Percentiles rank a stretch among this genome's conserved stretches.
These are phyloP conservation scores for Truncatella angustata DNA, from an alignment of 2,329 filamentous ascomycete species.

Conservation along the genomic window DNA sequence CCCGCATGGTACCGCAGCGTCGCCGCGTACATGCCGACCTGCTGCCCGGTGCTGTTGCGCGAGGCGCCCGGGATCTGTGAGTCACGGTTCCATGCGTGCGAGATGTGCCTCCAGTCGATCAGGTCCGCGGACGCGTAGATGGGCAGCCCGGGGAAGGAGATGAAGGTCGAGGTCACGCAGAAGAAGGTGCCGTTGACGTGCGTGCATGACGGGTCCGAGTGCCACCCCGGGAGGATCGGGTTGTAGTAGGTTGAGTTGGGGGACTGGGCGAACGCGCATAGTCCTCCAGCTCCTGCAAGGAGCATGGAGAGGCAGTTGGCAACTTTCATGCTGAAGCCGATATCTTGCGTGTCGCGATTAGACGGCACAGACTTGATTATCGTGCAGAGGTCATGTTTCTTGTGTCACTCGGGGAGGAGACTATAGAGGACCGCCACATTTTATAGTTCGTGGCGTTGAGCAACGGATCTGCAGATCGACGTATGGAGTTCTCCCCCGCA, in stretches of 20 bases:
- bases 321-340: no score
- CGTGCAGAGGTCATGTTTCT: no score
- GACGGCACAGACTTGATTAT: no score
- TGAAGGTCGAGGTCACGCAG: constrained; percentile 55
- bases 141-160: constrained; percentile 55
- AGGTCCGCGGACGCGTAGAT: constrained; percentile 33
- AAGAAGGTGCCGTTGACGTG: constrained; percentile 28
- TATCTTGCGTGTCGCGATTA: no score
- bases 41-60: constrained; percentile 15
- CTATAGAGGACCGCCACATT: no score
- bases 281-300: no score
- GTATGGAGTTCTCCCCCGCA: no score
- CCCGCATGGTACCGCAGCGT: constrained; percentile 27
- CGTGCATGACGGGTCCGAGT: constrained; percentile 29
- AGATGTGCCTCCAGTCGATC: constrained; percentile 28
- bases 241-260: constrained; percentile 16
- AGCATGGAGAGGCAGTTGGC: no score
- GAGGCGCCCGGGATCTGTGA: constrained; percentile 35
- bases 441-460: no score
- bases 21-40: constrained; percentile 32
- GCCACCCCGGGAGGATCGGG: constrained; percentile 31
- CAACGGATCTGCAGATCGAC: no score
- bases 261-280: not conserved
- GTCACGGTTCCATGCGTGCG: constrained; percentile 19
- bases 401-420: no score